Percentiles rank a stretch among this genome's conserved stretches.
These are phyloP conservation scores for Monosporascus sp. DNA, from an alignment of 2,329 filamentous ascomycete genomes.

Conservation along the genomic window DNA sequence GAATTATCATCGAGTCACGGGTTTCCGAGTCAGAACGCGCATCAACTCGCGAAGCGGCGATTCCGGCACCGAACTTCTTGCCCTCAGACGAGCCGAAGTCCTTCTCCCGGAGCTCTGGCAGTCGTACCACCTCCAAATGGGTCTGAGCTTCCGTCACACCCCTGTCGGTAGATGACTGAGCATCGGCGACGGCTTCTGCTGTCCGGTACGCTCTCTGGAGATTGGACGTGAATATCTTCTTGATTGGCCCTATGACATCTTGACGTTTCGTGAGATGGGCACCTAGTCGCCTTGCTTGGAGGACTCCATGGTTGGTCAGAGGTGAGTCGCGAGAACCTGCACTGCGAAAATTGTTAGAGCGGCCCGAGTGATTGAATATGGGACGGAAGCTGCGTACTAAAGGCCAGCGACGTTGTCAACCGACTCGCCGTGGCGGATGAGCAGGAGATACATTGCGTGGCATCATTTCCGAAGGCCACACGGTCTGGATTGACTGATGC, in stretches of 20 bases:
- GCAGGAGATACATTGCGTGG: slow-evolving; percentile 51
- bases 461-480: slow-evolving; percentile 12
- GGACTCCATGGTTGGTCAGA: slow-evolving; percentile 74
- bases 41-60: slow-evolving; percentile 36
- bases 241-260: slow-evolving; percentile 33
- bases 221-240: slow-evolving; percentile 73
- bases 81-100: slow-evolving; percentile 71
- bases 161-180: slow-evolving; percentile 34
- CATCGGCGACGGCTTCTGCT: slow-evolving; percentile 59
- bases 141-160: neutral
- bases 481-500: neutral
- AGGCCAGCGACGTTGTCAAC: slow-evolving; percentile 80
- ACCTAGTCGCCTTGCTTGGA: slow-evolving; percentile 72
- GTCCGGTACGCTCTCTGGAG: slow-evolving; percentile 70
- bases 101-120: slow-evolving; percentile 61
- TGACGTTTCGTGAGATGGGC: slow-evolving; percentile 46
- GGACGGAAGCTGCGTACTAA: slow-evolving; percentile 49
- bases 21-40: slow-evolving; percentile 49
- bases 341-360: slow-evolving; percentile 38
- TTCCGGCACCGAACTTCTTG: slow-evolving; percentile 42
- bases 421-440: slow-evolving; percentile 85
- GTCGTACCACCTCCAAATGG: slow-evolving; percentile 31
- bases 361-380: slow-evolving; percentile 1
- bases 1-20: slow-evolving; percentile 57
- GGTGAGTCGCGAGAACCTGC: slow-evolving; percentile 77